Evolutionary conservation across 371 early-diverging fungal genomes (phyloP).

Genomic region (Rhizopus sp.): DNA sequence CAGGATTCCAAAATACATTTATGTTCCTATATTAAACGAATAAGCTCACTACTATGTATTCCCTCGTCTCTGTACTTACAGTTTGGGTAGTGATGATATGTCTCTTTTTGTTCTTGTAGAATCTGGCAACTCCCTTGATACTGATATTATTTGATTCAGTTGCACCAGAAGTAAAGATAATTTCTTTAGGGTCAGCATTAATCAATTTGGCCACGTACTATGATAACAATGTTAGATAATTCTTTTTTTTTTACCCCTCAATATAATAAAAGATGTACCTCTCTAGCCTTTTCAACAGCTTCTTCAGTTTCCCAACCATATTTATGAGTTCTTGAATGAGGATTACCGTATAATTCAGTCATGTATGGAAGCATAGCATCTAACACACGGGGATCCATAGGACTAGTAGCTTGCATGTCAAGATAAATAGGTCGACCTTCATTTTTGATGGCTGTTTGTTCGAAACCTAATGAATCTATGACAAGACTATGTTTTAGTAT

Average conservation of each 20-base stretch:
- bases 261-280: slow-evolving; percentile 37
- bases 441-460: slow-evolving; percentile 37
- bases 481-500: neutral
- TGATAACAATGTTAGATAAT: slow-evolving; percentile 8
- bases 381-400: slow-evolving; percentile 96
- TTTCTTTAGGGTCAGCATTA: slow-evolving; percentile 97
- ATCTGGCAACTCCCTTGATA: slow-evolving; percentile 97
- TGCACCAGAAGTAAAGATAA: slow-evolving; percentile 99
- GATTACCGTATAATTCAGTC: slow-evolving; percentile 96
- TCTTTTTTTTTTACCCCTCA: neutral
- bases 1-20: slow-evolving; percentile 99
- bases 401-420: slow-evolving; percentile 98
- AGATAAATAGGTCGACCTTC: slow-evolving; percentile 83
- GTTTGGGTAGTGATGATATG: slow-evolving; percentile 99
- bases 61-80: slow-evolving; percentile 38
- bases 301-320: slow-evolving; percentile 99
- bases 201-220: slow-evolving; percentile 93
- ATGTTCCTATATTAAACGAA: slow-evolving; percentile 79
- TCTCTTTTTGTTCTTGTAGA: slow-evolving; percentile 92
- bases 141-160: slow-evolving; percentile 99
- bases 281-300: slow-evolving; percentile 93
- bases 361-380: slow-evolving; percentile 98
- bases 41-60: neutral
- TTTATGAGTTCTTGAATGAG: slow-evolving; percentile 97
- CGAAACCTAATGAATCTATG: slow-evolving; percentile 62